Conservation (phyloP, 495 filamentous ascomycete species). For the Podospora fimiseda region DNA sequence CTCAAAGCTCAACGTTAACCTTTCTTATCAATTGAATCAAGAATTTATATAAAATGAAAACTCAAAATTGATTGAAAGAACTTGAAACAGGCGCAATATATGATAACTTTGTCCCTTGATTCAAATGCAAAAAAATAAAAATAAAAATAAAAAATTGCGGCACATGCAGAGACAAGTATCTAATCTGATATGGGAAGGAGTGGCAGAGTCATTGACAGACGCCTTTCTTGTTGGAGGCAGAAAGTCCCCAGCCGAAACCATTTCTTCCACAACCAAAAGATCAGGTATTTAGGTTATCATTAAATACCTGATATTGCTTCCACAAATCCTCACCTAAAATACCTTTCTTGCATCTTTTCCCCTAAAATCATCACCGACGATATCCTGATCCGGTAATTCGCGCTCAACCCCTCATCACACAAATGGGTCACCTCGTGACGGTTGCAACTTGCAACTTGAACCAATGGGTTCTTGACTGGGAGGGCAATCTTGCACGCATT, state of each 20-base stretch:
- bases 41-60: neutral
- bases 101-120: neutral
- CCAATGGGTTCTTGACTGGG: conserved; percentile 70
- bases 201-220: neutral
- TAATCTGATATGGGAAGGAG: neutral
- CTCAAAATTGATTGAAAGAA: neutral
- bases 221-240: too few species aligned
- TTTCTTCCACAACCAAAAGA: too few species aligned
- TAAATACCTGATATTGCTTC: too few species aligned
- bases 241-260: neutral
- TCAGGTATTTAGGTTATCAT: too few species aligned
- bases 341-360: too few species aligned
- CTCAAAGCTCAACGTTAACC: too few species aligned
- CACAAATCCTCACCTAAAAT: too few species aligned
- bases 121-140: neutral
- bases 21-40: too few species aligned
- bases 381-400: neutral
- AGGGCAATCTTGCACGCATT: conserved; percentile 70
- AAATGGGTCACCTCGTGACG: conserved; percentile 35
- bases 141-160: too few species aligned
- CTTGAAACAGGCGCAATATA: neutral
- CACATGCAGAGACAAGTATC: neutral
- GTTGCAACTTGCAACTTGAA: conserved; percentile 45
- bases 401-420: neutral
- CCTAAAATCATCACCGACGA: too few species aligned